Evolutionary conservation across 352 stramenopile genomes (phyloP), one percentile per base, ranked within the genome.

Genomic region (Pythium brassicae): DNA sequence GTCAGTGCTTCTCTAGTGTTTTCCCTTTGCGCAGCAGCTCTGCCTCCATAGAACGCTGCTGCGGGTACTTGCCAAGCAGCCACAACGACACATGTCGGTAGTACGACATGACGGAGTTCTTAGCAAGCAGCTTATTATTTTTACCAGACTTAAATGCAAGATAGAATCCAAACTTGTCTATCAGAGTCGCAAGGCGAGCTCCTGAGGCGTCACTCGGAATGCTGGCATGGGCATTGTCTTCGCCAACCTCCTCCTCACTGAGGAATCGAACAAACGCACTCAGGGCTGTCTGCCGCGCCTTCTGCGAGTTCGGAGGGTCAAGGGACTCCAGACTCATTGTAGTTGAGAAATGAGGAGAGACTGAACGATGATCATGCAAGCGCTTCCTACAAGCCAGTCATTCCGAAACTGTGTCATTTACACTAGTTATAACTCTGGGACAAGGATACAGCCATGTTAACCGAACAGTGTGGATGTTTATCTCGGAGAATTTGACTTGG

Each of bases 131-230:
- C 48, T 10, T 15, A 23, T 10, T 10, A 26, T 23, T 2, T 10
- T 32, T 53, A 12, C 48, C n/a, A 14, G 35, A 8, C 11, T 14
- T 37, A 32, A 53, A 53, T 32, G 48, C 53, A 35, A 59, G 40
- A 51, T 40, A 35, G 15, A 55, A 29, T 8, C 37, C 53, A 32
- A 59, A 59, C 22, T 37, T 59, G n/a, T 54, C 53, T 25, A 59
- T 54, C 23, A 59, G 23, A 12, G 53, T 32, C 17, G 23, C 15
- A 9, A 59, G 53, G 1, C 53, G 17, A 22, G 35, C 15, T 8
- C 37, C 3, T 3, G 17, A 27, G 12, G n/a, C 11, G 23, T 59
- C 53, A 23, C 40, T 54, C 19, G 12, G 15, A n/a, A 59, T 51
- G 25, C 53, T 47, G 19, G 26, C 7, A 9, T 51, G 55, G 19